These are phyloP conservation scores for Rhodotorula sp. DNA, from an alignment of 1,284 basidiomycete species.

Conservation along the genomic window DNA sequence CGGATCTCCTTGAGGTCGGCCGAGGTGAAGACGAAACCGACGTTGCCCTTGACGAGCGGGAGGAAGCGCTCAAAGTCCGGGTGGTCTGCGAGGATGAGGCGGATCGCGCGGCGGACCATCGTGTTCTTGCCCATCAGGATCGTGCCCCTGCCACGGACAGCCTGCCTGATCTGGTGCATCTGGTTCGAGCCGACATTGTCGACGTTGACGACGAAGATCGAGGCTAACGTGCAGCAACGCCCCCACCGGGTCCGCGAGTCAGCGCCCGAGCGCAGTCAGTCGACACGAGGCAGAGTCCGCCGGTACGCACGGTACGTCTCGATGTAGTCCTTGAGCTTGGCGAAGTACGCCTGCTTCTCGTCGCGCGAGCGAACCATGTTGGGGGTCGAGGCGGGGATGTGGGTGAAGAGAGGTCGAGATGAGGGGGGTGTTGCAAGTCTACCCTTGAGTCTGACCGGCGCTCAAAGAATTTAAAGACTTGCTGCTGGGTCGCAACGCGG, in stretches of 20 bases:
- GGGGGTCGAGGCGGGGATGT: slow-evolving; percentile 2
- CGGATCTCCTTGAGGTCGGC: slow-evolving; percentile 93
- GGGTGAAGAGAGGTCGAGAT: slow-evolving; percentile 4
- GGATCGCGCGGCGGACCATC: slow-evolving; percentile 98
- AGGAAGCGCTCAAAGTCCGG: slow-evolving; percentile 96
- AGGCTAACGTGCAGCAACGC: slow-evolving; percentile 57
- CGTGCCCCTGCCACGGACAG: slow-evolving; percentile 92
- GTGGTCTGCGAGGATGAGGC: slow-evolving; percentile 80
- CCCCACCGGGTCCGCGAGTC: background rate
- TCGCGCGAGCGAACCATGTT: slow-evolving; percentile 43
- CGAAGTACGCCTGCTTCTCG: slow-evolving; percentile 91
- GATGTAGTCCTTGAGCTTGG: slow-evolving; percentile 89
- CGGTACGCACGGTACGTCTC: slow-evolving; percentile 76
- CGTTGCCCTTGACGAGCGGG: slow-evolving; percentile 93
- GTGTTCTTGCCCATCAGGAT: slow-evolving; percentile 99
- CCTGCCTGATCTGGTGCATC: slow-evolving; percentile 95
- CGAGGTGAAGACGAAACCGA: slow-evolving; percentile 97
- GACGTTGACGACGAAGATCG: slow-evolving; percentile 98
- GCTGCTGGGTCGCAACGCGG: slow-evolving; percentile 17
- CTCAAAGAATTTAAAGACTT: slow-evolving; percentile 43
- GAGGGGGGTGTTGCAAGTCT: slow-evolving; percentile 33
- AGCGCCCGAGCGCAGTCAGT: background rate
- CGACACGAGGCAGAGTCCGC: background rate
- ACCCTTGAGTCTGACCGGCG: slow-evolving; percentile 40
- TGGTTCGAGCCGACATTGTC: slow-evolving; percentile 99